Evolutionary conservation across 2,329 filamentous ascomycete species (phyloP), one percentile per base, ranked within the genome.

Genomic region (Xylariaceae sp.): DNA sequence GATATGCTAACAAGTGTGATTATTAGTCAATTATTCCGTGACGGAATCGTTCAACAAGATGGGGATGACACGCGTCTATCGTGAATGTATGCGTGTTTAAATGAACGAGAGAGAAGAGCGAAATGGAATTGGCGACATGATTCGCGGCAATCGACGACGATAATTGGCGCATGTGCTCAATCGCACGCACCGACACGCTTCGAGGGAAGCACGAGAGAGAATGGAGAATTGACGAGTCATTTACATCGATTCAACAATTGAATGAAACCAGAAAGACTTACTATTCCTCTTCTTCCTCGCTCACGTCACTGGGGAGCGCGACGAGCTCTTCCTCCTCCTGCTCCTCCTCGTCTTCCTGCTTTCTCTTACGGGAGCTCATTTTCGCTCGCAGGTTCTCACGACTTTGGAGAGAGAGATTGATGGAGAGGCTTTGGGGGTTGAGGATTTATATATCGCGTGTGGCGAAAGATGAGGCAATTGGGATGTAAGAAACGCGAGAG

Each of bases 231-330:
- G 42, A 11, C 13, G 13, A 56, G 44, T 34, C 17, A 42, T 53
- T 58, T 30, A 45, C 10, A 13, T 56, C 15, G 49, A 54, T 34
- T 42, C 37, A 30, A 30, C 23, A 30, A 30, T 30, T 4, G 23
- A 30, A 30, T 30, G 23, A 30, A 30, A 30, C 23, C 23, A 30
- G 23, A 30, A 5, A 30, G 23, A 71, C 71, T 69, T 66, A 73
- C 71, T 71, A 70, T 52, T 73, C 71, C 55, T 73, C 71, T 70
- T 73, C 71, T 56, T 73, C 71, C 60, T 73, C 71, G 35, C 70
- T 72, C 58, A 71, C 70, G 44, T 73, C 71, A 49, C 71, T 73
- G 44, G 71, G 71, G 54, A 73, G 71, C 61, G 71, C 70, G 65
- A 72, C 71, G 35, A 72, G 70, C 66, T 72, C 70, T 61, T 73